Base-by-base conservation (phyloP, 208 protist genomes). In the Crithidia sp. region DNA sequence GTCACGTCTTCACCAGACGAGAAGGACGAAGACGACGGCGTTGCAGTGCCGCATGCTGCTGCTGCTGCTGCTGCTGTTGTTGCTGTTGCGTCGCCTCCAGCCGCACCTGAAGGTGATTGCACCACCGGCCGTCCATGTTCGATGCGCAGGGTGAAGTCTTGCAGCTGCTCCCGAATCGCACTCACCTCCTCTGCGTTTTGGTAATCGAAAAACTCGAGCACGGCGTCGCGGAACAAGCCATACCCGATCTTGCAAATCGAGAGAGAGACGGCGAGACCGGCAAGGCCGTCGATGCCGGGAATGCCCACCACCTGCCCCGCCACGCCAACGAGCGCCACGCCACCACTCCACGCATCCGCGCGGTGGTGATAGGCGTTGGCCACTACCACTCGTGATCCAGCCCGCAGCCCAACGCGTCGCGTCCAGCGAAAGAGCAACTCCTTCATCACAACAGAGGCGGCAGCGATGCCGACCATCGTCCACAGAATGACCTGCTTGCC, bases 331-430 rank as follows among this genome's bases (percentile, higher is more conserved):
- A 96, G 83, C 57, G 90, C 90, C 12, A 96, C 85, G 14, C 76
- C 86, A n/a, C 87, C 89, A 62, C 85, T 93, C 90, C 92, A 96
- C 19, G 92, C 92, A 72, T 96, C 92, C 2, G 90, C 92, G 17
- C 92, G 89, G 76, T 96, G 92, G 60, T 96, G 92, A 57, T 91
- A 96, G 3, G 92, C 92, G 71, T 96, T 96, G 16, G 92, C 92
- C 28, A 96, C 82, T 4, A 95, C 88, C 54, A 96, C 92, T 0
- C 90, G 88, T 16, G 92, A 96, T 2, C 87, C 85, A 7, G 92
- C 92, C 2, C 71, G 78, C 74, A 83, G 60, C 2, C 92, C 92
- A 2, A 96, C 90, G 2, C 87, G 82, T 12, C 77, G 77, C 1
- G 92, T 89, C 90, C 92, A 96, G 52, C 69, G 92, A 45, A 93